phyloP scores from a whole-genome alignment of 345 rosid species.

The Corymbia maculata region DNA sequence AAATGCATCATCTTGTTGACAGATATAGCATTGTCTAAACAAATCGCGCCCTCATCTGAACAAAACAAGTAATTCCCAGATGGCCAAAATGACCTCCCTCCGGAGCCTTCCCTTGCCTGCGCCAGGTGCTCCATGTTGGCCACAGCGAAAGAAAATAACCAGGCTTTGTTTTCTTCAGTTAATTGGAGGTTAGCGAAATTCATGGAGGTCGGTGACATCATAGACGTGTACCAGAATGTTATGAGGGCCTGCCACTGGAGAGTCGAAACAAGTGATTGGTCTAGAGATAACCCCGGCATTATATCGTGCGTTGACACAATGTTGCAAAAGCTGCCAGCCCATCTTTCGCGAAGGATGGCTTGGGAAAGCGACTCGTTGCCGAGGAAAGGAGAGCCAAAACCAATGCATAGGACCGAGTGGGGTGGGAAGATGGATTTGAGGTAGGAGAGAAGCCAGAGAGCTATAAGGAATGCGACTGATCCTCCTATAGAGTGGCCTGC shows the following conservation, averaged over 20 bases:
- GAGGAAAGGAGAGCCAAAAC: constrained; percentile 79
- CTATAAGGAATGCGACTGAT: constrained; percentile 51
- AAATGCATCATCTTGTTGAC: constrained; percentile 44
- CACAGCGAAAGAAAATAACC: constrained; percentile 7
- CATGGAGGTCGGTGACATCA: constrained; percentile 8
- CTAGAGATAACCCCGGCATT: constrained; percentile 47
- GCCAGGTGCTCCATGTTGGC: constrained; percentile 1
- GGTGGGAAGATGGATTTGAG: constrained; percentile 12
- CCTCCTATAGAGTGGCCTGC: constrained; percentile 86
- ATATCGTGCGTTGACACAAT: constrained; percentile 53
- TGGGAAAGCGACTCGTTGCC: constrained; percentile 59
- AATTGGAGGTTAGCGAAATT: not conserved
- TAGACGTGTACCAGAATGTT: constrained; percentile 15
- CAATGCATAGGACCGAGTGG: constrained; percentile 48
- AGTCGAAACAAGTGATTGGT: constrained; percentile 7
- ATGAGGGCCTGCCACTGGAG: constrained; percentile 13
- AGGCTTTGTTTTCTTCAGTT: constrained; percentile 1
- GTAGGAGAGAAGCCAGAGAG: constrained; percentile 67
- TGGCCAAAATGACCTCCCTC: constrained; percentile 37
- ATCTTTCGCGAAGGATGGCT: constrained; percentile 44
- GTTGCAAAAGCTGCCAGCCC: constrained; percentile 70
- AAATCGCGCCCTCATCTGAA: constrained; percentile 63
- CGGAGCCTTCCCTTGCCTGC: constrained; percentile 1
- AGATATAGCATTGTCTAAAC: constrained; percentile 46
- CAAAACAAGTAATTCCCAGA: constrained; percentile 72